phyloP scores from a whole-genome alignment of 2,329 filamentous ascomycete genomes.

The Neofusicoccum cordaticola region DNA sequence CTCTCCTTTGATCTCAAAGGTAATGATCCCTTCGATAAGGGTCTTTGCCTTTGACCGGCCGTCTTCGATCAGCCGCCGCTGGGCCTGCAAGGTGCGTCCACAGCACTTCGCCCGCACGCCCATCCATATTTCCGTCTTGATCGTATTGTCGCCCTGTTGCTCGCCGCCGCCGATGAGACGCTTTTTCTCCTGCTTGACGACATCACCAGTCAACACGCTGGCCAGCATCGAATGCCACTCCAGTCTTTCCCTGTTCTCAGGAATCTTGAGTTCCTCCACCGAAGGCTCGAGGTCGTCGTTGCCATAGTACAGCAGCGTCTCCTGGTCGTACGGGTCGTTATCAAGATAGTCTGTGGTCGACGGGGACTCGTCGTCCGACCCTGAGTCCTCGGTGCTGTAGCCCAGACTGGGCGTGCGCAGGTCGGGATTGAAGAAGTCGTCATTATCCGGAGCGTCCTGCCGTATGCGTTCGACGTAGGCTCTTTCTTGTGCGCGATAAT shows the following conservation, averaged over 20 bases:
- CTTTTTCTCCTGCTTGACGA: conserved; percentile 97
- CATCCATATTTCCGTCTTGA: conserved; percentile 77
- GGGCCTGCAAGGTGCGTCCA: conserved; percentile 78
- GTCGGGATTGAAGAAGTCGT: conserved; percentile 69
- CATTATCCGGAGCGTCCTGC: conserved; percentile 63
- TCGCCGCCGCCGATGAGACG: conserved; percentile 79
- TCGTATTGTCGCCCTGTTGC: conserved; percentile 66
- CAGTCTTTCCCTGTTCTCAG: conserved; percentile 80
- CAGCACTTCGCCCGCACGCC: conserved; percentile 81
- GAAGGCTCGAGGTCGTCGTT: conserved; percentile 87
- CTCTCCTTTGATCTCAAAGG: conserved; percentile 91
- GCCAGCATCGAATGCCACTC: conserved; percentile 99
- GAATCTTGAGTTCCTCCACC: conserved; percentile 83
- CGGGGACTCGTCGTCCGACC: conserved; percentile 87
- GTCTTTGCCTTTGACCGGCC: conserved; percentile 70
- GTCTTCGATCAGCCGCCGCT: conserved; percentile 85
- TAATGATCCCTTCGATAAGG: conserved; percentile 81
- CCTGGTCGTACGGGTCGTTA: conserved; percentile 80
- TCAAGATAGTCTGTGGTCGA: conserved; percentile 81
- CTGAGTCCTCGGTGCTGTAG: conserved; percentile 67
- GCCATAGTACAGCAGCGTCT: conserved; percentile 88
- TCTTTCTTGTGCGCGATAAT: conserved; percentile 82
- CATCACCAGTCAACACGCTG: conserved; percentile 91
- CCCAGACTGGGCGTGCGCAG: conserved; percentile 66
- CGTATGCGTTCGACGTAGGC: conserved; percentile 91